Evolutionary conservation across 306 rosid species (phyloP).

Genomic region (Medicago arabica): DNA sequence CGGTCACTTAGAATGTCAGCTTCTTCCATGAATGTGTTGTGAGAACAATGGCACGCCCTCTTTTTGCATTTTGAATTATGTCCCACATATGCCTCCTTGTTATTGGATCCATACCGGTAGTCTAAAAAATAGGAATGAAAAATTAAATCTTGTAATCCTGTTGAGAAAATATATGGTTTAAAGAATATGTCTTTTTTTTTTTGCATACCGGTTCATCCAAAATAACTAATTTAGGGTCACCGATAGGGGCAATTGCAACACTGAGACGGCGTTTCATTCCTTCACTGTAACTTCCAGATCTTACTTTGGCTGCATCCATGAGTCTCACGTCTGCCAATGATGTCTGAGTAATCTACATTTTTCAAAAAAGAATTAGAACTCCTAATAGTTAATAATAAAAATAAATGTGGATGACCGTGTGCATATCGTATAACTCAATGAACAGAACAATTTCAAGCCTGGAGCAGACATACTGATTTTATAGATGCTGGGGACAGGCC

Average conservation of each 20-base stretch:
- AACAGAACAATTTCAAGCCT: slow-evolving; percentile 31
- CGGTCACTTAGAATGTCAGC: slow-evolving; percentile 89
- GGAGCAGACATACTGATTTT: slow-evolving; percentile 57
- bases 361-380: slow-evolving; percentile 22
- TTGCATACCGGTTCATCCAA: slow-evolving; percentile 85
- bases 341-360: slow-evolving; percentile 59
- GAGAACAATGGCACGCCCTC: slow-evolving; percentile 79
- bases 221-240: slow-evolving; percentile 82
- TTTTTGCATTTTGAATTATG: slow-evolving; percentile 82
- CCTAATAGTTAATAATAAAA: slow-evolving; percentile 15
- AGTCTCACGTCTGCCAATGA: slow-evolving; percentile 83
- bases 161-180: slow-evolving; percentile 32
- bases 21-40: slow-evolving; percentile 99
- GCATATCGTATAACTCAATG: background rate
- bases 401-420: background rate
- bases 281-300: slow-evolving; percentile 92
- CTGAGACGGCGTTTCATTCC: slow-evolving; percentile 96
- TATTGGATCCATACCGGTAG: slow-evolving; percentile 97
- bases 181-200: slow-evolving; percentile 26
- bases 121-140: slow-evolving; percentile 49
- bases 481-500: slow-evolving; percentile 75
- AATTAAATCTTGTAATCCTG: slow-evolving; percentile 41
- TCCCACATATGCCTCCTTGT: slow-evolving; percentile 96
- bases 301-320: slow-evolving; percentile 67
- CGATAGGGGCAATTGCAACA: slow-evolving; percentile 88